Evolutionary conservation across 768 basidiomycete genomes (phyloP), one percentile per base, ranked within the genome.

Genomic region (Hericium alpestre): DNA sequence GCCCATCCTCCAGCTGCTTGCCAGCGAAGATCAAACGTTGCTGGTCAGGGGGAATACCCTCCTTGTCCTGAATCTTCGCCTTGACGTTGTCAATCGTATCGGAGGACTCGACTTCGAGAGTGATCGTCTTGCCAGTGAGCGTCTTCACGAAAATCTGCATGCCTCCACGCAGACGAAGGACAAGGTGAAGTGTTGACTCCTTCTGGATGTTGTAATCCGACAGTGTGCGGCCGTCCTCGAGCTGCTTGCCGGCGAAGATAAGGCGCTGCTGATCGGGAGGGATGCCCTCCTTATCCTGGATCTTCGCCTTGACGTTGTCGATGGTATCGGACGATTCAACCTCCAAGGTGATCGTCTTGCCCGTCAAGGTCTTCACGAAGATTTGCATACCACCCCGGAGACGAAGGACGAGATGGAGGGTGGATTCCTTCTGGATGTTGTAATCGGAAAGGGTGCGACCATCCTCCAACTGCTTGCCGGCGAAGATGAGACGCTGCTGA

Each of bases 401-500:
- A 70, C 92, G 88, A 32, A 94, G 82, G 23, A 93, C 90, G 51
- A 84, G 80, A 65, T 94, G 93, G 54, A 95, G 86, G 40, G 92
- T 94, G 0, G 86, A 90, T 74, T 95, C 92, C 76, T 94, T 94
- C 80, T 95, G 93, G 64, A 95, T 93, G 69, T 93, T 91, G 69
- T 92, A 91, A 63, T 90, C 89, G 8, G 87, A 88, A 0, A 92
- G 77, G 3, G 89, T 95, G 51, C 93, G 85, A 3, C 93, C 93
- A 66, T 96, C 93, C 70, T 95, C 93, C 25, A 96, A 81, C 70
- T 94, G 93, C 74, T 95, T 94, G 59, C 93, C 93, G 49, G 93
- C 93, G 61, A 94, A 95, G 76, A 95, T 95, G n/a, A 95, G 74
- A 61, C 93, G 91, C 68, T 94, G 91, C 65, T 92, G 92, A 72